phyloP scores from a whole-genome alignment of 352 stramenopile genomes.

The Phytophthora ramorum region DNA sequence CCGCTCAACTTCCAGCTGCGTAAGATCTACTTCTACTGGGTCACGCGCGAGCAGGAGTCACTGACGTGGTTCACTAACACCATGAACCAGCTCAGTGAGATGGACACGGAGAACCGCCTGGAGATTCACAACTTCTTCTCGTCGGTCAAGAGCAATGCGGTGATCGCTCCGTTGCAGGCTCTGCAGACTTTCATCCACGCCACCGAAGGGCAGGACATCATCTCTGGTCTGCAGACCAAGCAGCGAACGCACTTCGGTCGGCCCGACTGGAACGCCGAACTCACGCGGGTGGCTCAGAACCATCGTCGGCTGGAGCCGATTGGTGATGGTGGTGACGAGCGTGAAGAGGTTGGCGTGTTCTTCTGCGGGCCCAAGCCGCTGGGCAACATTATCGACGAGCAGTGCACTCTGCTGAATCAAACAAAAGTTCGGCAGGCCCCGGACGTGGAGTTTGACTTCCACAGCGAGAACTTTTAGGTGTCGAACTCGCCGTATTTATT shows the following conservation, averaged over 20 bases:
- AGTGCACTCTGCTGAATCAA: conserved; percentile 68
- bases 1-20: conserved; percentile 69
- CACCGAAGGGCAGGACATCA: conserved; percentile 69
- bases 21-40: conserved; percentile 91
- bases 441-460: conserved; percentile 72
- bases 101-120: conserved; percentile 77
- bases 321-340: conserved; percentile 31
- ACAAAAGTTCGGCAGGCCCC: conserved; percentile 35
- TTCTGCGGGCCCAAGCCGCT: conserved; percentile 76
- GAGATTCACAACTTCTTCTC: conserved; percentile 90
- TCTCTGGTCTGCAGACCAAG: conserved; percentile 75
- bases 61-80: conserved; percentile 84
- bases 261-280: conserved; percentile 77
- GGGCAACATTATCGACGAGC: conserved; percentile 61
- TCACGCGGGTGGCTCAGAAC: conserved; percentile 58
- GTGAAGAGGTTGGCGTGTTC: conserved; percentile 81
- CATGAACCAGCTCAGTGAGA: conserved; percentile 81
- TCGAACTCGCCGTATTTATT: background rate
- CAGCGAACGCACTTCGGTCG: conserved; percentile 81
- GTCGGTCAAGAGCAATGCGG: conserved; percentile 64
- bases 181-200: conserved; percentile 82
- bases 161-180: conserved; percentile 64
- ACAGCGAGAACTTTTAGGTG: conserved; percentile 71
- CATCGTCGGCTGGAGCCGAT: conserved; percentile 43
- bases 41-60: conserved; percentile 73